Evolutionary conservation across 208 protist species (phyloP).

Genomic region (Jaenimonas drosophilae): DNA sequence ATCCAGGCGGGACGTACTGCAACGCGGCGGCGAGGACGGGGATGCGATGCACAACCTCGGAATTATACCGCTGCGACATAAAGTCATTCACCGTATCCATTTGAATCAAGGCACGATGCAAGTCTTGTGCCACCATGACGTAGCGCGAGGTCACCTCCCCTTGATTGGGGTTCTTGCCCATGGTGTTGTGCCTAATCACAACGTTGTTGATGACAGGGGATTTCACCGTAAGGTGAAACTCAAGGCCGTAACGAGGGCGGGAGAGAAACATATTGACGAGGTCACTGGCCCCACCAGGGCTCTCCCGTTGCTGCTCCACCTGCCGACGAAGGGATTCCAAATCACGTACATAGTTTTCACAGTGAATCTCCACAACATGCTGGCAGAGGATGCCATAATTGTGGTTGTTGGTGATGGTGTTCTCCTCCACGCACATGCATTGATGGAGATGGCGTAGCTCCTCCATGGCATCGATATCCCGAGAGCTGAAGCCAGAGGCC

Average conservation of each 20-base stretch:
- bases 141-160: slow-evolving; percentile 56
- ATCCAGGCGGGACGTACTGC: slow-evolving; percentile 33
- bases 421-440: slow-evolving; percentile 52
- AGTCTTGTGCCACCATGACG: slow-evolving; percentile 33
- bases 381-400: slow-evolving; percentile 40
- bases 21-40: slow-evolving; percentile 46
- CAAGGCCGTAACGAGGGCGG: no score
- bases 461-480: no score
- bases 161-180: slow-evolving; percentile 32
- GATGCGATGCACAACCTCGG: slow-evolving; percentile 42
- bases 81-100: slow-evolving; percentile 48
- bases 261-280: no score
- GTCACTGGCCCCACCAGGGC: no score
- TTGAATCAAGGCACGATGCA: slow-evolving; percentile 39
- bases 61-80: slow-evolving; percentile 36
- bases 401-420: slow-evolving; percentile 43
- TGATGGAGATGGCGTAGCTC: no score
- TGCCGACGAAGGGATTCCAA: slow-evolving; percentile 19
- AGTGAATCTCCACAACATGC: slow-evolving; percentile 54
- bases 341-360: slow-evolving; percentile 15
- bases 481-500: no score
- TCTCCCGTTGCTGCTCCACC: slow-evolving; percentile 27
- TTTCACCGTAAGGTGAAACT: no score
- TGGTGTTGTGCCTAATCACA: no score
- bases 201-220: no score